Evolutionary conservation across 2,329 filamentous ascomycete genomes (phyloP), one percentile per base, ranked within the genome.

Genomic region (Ophiognomonia clavigignenti-juglandacearum): DNA sequence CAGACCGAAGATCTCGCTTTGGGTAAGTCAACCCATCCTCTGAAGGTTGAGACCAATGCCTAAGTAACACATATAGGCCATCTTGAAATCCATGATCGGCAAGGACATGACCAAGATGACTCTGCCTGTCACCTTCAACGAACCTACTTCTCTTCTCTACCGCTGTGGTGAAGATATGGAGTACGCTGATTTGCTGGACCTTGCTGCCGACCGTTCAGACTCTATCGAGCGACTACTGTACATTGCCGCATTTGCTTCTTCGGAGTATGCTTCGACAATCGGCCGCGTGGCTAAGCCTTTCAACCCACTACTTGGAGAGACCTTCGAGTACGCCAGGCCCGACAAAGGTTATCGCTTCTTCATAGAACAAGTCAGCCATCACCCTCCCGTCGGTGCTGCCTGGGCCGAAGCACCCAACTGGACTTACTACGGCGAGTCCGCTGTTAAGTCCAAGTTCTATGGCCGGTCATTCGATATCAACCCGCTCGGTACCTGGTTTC

Each of bases 61-160:
- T n/a, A n/a, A n/a, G n/a, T n/a, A n/a, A n/a, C n/a, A n/a, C n/a
- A n/a, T n/a, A 3, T 54, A 96, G 91, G 86, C 86, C 56, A 96
- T 98, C 57, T 72, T 98, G 54, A 98, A 97, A 71, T 97, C 92
- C 19, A 97, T 98, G 93, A 96, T 98, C 67, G 93, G 93, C 54
- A 97, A 98, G 65, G 93, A 98, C 62, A 97, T 98, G 93, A 97
- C 93, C 31, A 97, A 95, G 73, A 98, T 98, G 92, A 97, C 93
- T 0, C 72, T 98, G 18, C 93, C 93, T 0, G 93, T 98, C 2
- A 96, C 93, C 1, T 97, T 98, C 73, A 98, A 98, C 68, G 93
- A 98, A 66, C 93, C 93, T 1, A 98, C 93, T 0, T 97, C 93
- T 6, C 73, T 98, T 11, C 77, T 98, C 8, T 93, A 97, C 66